Evolutionary conservation across 2,329 filamentous ascomycete species (phyloP), one percentile per base, ranked within the genome.

Genomic region (Fusarium fujikuroi): DNA sequence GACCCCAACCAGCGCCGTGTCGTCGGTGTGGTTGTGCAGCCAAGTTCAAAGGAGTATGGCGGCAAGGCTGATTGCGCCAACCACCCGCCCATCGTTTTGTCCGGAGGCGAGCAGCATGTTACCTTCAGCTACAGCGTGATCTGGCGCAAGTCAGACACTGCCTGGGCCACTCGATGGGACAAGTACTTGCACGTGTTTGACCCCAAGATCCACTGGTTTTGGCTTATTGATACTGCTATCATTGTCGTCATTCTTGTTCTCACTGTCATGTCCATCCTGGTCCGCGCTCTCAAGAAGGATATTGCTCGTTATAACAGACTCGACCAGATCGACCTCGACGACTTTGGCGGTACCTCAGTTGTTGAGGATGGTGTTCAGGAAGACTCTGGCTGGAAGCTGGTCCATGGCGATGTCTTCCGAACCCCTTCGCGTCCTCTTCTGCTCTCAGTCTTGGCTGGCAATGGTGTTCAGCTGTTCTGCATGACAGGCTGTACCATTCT

Each of bases 141-240:
- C 83, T 99, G 96, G 96, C 89, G 88, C 64, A 90, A 91, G 75
- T 98, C 95, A 2, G 80, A 88, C 2, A 98, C 95, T 3, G 93
- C 93, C 2, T 99, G 97, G 92, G 96, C 96, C 34, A 99, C 96
- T 18, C 90, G 96, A 73, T 99, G 96, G 96, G 96, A 99, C 87
- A 98, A 97, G 84, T 98, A 98, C 81, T 88, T 99, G 40, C 95
- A 98, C 79, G 95, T 99, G 36, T 97, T 95, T 80, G 95, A 98
- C 81, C 95, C 96, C 59, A 97, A 96, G 86, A 98, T 99, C 77
- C 96, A 99, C 83, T 99, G 96, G 96, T 97, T 98, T 85, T 98
- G 95, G 67, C 90, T 99, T 56, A 93, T 98, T 84, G 97, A 97
- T 83, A 98, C 95, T 40, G 93, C 96, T 56, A 91, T 98, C 49